Base-by-base conservation (phyloP, 768 basidiomycete genomes). In the Tylopilus sp. region DNA sequence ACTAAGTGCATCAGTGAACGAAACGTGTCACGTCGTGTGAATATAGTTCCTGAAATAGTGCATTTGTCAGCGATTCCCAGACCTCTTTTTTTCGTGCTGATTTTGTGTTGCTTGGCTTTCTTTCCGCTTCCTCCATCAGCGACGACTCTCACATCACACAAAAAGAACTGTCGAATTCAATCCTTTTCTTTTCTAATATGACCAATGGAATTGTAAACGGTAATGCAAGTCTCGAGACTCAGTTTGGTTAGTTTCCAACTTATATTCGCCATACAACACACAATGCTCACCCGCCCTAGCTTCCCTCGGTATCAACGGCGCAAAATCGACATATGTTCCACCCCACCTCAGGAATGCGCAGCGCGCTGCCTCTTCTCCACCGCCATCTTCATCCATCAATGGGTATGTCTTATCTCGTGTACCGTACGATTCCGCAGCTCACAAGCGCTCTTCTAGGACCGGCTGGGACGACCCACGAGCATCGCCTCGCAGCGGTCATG, bases 201-300 rank as follows among this genome's bases (percentile, higher is more conserved):
- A 84, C 87, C 77, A 90, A 90, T 91, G 88, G 86, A 82, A 81
- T 82, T 79, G 82, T 88, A 86, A 88, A 90, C 74, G 83, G 79
- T 69, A 75, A 72, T 65, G 70, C 78, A 71, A 83, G 79, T 74
- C 74, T 90, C 65, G 88, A 91, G 78, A 75, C 76, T 68, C 79
- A 83, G 69, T 87, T 91, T 70, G 79, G 88, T 88, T 57, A 58
- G 81, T 75, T 30, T 23, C 20, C 8, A 1, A 1, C 7, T 1
- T 20, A n/a, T 20, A 20, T 41, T 36, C 46, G 50, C 40, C 20
- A 39, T 43, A 11, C 36, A 28, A 5, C 47, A 44, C 45, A 22
- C n/a, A n/a, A n/a, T 55, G 17, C 47, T 45, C 31, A 40, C 18
- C 31, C 38, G 43, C 35, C 49, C 7, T 68, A 91, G 88, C 83